These are phyloP conservation scores for Niveomyces coronatus DNA, from an alignment of 2,329 filamentous ascomycete species.

Conservation along the genomic window DNA sequence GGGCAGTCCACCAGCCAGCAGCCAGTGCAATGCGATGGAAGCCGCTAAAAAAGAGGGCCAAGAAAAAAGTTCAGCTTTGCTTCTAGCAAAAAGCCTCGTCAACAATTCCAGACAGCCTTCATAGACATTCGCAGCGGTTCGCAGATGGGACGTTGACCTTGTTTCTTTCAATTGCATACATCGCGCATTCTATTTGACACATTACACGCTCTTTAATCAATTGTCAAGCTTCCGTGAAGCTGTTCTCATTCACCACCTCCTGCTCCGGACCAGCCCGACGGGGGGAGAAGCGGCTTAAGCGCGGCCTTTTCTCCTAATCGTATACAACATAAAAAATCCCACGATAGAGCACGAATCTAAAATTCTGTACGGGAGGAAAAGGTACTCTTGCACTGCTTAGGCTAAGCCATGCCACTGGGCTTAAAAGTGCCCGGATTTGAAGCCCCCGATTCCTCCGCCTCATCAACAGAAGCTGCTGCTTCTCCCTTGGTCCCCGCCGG, in stretches of 20 bases:
- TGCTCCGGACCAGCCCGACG: too few relatives aligned
- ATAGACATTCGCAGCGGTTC: too few relatives aligned
- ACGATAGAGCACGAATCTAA: too few relatives aligned
- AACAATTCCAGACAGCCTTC: conserved; percentile 3
- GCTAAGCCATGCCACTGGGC: conserved; percentile 10
- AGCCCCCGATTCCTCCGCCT: conserved; percentile 9
- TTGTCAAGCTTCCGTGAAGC: too few relatives aligned
- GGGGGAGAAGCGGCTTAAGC: too few relatives aligned
- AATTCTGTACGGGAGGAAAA: too few relatives aligned
- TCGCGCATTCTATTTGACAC: neutral
- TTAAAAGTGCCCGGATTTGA: conserved; percentile 9
- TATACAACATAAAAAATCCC: too few relatives aligned
- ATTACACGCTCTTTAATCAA: too few relatives aligned
- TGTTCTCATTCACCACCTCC: too few relatives aligned
- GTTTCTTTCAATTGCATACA: neutral
- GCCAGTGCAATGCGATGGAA: conserved; percentile 9
- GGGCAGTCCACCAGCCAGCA: conserved; percentile 1
- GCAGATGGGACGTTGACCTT: neutral
- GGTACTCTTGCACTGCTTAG: neutral
- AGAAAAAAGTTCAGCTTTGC: conserved; percentile 9
- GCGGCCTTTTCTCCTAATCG: too few relatives aligned
- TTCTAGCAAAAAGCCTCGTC: conserved; percentile 1
- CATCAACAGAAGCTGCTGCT: conserved; percentile 7
- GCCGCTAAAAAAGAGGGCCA: conserved; percentile 6
- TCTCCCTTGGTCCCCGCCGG: conserved; percentile 1